Evolutionary conservation across 345 rosid species (phyloP), one percentile per base, ranked within the genome.

Genomic region (Bruguiera sexangula): DNA sequence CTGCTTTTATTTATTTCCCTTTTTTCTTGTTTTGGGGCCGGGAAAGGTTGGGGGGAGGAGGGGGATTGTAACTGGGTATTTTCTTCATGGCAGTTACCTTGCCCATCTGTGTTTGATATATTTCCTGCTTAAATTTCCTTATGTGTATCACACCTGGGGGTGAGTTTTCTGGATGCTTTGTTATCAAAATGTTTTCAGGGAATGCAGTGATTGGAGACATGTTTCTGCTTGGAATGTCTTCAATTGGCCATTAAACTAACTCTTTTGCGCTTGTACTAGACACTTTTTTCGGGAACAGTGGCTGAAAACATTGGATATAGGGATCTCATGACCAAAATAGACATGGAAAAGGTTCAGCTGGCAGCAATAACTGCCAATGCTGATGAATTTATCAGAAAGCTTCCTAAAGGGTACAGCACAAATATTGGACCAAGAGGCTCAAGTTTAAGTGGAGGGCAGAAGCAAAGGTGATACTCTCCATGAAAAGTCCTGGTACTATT

Each of bases 291-390:
- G 37, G 96, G 96, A 78, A 91, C 97, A n/a, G 84, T 95, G 66
- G 93, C 92, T 64, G 97, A 89, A 77, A 95, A 91, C 79, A 89
- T 95, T 77, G 97, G 99, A 69, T 92, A 92, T 75, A 83, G 85
- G 78, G 97, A 95, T 78, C 70, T 87, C 56, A 88, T 80, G 68
- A 69, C 79, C 24, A 68, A 76, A 63, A 83, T 95, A 61, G 85
- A 95, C 79, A 82, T 87, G 92, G 90, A 85, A 59, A 89, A 82
- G 81, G 97, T 95, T 69, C 75, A 89, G 86, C 55, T 65, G 66
- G 89, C 90, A 20, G 96, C 96, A 31, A 82, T 57, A 80, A 82
- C 84, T 68, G 93, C 96, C 64, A 87, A 92, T 73, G 99, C 97
- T 19, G 96, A 88, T 81, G 96, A 92, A 67, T 95, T 95, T 82